Evolutionary conservation across 371 early-diverging fungal species (phyloP).

Genomic region (Mucor circinelloides): DNA sequence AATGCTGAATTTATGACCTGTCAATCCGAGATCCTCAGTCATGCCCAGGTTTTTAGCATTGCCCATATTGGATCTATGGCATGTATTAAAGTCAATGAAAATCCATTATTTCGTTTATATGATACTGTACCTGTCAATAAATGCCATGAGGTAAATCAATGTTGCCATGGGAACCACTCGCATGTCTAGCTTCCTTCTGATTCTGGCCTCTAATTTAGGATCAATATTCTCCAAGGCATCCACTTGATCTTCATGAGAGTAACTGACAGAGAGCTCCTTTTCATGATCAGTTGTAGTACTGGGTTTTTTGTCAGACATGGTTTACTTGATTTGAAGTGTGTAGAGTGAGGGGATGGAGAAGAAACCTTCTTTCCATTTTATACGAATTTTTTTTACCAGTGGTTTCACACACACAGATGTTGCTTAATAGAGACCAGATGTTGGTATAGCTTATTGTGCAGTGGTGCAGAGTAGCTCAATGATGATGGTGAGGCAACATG

Average conservation of each 20-base stretch:
- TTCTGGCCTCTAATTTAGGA: slow-evolving; percentile 21
- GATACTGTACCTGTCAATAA: slow-evolving; percentile 12
- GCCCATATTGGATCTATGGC: slow-evolving; percentile 37
- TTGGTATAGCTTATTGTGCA: too few relatives aligned
- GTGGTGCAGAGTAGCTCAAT: too few relatives aligned
- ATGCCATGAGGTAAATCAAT: slow-evolving; percentile 14
- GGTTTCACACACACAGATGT: too few relatives aligned
- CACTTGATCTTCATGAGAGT: neutral
- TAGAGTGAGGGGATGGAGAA: too few relatives aligned
- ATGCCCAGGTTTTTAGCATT: slow-evolving; percentile 41
- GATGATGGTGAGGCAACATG: too few relatives aligned
- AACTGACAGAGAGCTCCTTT: neutral
- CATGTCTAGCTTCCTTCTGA: slow-evolving; percentile 13
- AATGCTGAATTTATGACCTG: slow-evolving; percentile 19
- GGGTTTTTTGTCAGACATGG: neutral
- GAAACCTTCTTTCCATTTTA: too few relatives aligned
- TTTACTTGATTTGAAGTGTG: too few relatives aligned
- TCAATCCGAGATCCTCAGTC: slow-evolving; percentile 21
- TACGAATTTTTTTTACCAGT: too few relatives aligned
- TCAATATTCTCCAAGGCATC: slow-evolving; percentile 19
- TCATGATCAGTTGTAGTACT: neutral
- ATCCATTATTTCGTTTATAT: neutral
- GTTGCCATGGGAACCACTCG: slow-evolving; percentile 12
- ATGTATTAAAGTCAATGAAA: neutral
- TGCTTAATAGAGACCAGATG: too few relatives aligned